These are phyloP conservation scores for Sonneratia caseolaris DNA, from an alignment of 345 rosid species.

Conservation along the genomic window DNA sequence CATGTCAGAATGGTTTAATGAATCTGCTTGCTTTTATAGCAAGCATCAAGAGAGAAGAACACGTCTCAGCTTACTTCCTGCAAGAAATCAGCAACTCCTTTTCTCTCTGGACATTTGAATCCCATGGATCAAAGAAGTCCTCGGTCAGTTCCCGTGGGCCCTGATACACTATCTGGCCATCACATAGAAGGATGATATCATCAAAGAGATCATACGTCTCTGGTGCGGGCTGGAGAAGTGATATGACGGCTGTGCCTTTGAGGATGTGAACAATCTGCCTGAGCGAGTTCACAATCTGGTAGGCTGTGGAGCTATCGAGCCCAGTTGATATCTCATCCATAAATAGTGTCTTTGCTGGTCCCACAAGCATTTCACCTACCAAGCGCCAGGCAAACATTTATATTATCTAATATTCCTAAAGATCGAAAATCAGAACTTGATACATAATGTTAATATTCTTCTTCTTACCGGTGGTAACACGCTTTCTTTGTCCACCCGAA, in stretches of 20 bases:
- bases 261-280: conserved; percentile 58
- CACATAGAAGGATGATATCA: conserved; percentile 57
- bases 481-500: conserved; percentile 80
- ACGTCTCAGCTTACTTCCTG: conserved; percentile 9
- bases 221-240: conserved; percentile 81
- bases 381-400: not conserved
- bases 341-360: conserved; percentile 10
- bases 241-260: conserved; percentile 52
- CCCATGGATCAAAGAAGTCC: conserved; percentile 64
- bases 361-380: conserved; percentile 15
- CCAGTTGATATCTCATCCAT: conserved; percentile 19
- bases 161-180: conserved; percentile 61
- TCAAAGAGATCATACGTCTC: conserved; percentile 76
- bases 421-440: not conserved
- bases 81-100: conserved; percentile 12
- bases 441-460: not conserved
- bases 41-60: not conserved
- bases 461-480: conserved; percentile 70
- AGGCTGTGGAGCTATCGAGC: conserved; percentile 25
- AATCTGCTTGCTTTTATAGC: not conserved
- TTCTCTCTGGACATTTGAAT: conserved; percentile 25
- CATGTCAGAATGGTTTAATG: not conserved
- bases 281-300: conserved; percentile 57
- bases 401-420: not conserved
- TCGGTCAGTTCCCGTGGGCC: conserved; percentile 56